phyloP scores from a whole-genome alignment of 2,329 filamentous ascomycete genomes.

The Ophiostoma sp. region DNA sequence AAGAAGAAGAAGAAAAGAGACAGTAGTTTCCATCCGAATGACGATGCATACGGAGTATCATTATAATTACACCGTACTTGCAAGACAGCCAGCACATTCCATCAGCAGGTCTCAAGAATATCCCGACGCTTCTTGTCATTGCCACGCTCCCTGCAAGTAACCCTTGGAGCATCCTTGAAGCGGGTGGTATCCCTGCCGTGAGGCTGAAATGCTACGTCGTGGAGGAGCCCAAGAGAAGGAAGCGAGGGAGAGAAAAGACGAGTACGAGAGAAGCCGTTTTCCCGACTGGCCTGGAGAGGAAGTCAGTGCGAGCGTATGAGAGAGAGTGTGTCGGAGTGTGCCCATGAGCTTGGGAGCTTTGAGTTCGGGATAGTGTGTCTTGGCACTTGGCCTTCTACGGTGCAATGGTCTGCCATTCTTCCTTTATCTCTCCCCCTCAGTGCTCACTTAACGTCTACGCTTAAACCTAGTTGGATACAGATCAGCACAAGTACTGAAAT shows the following conservation, averaged over 20 bases:
- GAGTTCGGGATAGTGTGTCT: background rate
- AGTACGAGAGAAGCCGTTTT: no score
- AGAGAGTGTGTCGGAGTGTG: background rate
- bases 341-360: background rate
- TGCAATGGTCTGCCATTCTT: background rate
- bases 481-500: no score
- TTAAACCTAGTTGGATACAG: no score
- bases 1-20: no score
- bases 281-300: background rate
- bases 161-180: background rate
- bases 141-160: background rate
- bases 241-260: no score
- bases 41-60: background rate
- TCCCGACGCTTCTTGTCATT: background rate
- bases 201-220: conserved; percentile 4
- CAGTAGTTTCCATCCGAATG: background rate
- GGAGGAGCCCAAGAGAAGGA: background rate
- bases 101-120: background rate
- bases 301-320: background rate
- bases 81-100: background rate
- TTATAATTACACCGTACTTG: background rate
- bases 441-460: no score
- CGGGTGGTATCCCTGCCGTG: background rate
- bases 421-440: no score
- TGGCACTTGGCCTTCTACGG: background rate